Percentiles rank a stretch among this genome's conserved stretches.
Evolutionary conservation across 2,329 filamentous ascomycete genomes (phyloP).

Genomic region (Neocatenulostroma microsporum): DNA sequence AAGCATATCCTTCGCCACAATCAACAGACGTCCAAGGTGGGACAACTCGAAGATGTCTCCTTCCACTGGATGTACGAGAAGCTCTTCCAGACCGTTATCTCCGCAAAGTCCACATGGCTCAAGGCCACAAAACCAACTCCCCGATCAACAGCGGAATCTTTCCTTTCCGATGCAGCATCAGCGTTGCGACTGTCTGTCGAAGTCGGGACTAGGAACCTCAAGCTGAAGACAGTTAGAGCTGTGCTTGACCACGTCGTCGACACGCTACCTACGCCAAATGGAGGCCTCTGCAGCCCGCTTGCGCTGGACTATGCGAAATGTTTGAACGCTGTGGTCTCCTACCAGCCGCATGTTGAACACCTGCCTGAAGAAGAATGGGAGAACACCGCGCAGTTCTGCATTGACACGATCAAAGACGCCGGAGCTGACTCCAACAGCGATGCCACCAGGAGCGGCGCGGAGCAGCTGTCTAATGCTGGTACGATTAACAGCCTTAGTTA

Average conservation of each 20-base stretch:
- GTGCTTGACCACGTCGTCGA: slow-evolving; percentile 77
- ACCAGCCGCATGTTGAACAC: slow-evolving; percentile 72
- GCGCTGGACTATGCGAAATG: slow-evolving; percentile 71
- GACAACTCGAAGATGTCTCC: slow-evolving; percentile 60
- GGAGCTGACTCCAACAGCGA: slow-evolving; percentile 18
- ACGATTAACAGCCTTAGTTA: slow-evolving; percentile 16
- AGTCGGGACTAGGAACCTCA: slow-evolving; percentile 59
- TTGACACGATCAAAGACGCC: slow-evolving; percentile 46
- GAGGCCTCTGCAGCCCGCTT: slow-evolving; percentile 60
- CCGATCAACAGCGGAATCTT: slow-evolving; percentile 35
- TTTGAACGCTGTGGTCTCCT: slow-evolving; percentile 60
- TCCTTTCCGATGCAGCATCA: slow-evolving; percentile 61
- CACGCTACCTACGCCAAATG: slow-evolving; percentile 51
- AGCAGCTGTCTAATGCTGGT: slow-evolving; percentile 7
- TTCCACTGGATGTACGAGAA: slow-evolving; percentile 76
- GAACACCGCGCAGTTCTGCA: slow-evolving; percentile 61
- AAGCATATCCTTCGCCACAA: slow-evolving; percentile 50
- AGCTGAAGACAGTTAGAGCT: slow-evolving; percentile 67
- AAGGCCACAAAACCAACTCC: slow-evolving; percentile 43
- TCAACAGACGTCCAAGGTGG: slow-evolving; percentile 35
- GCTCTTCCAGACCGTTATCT: slow-evolving; percentile 61
- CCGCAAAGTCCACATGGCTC: slow-evolving; percentile 60
- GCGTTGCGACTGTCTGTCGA: slow-evolving; percentile 66
- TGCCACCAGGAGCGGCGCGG: slow-evolving; percentile 3
- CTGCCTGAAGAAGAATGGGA: slow-evolving; percentile 63